phyloP scores from a whole-genome alignment of 371 early-diverging fungal species.

The Mucor ambiguus region DNA sequence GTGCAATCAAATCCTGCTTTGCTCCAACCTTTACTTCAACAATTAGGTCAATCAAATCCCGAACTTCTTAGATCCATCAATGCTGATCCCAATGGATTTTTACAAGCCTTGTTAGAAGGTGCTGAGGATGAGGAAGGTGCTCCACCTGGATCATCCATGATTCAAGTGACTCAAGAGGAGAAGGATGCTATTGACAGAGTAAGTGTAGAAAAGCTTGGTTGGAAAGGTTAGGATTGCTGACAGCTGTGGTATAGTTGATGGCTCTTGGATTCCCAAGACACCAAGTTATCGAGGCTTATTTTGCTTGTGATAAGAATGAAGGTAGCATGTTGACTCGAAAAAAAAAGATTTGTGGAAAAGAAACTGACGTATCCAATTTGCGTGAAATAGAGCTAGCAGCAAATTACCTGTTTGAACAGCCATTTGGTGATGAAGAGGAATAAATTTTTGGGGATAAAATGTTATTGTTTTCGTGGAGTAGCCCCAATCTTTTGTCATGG shows the following conservation, averaged over 20 bases:
- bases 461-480: background rate
- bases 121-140: slow-evolving; percentile 56
- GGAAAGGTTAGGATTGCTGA: background rate
- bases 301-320: slow-evolving; percentile 98
- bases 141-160: slow-evolving; percentile 58
- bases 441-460: background rate
- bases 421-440: slow-evolving; percentile 41
- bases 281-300: slow-evolving; percentile 88
- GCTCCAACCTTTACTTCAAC: slow-evolving; percentile 85
- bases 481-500: background rate
- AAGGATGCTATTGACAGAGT: slow-evolving; percentile 90
- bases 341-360: background rate
- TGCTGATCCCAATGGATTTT: slow-evolving; percentile 81
- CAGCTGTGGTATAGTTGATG: slow-evolving; percentile 58
- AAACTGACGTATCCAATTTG: background rate
- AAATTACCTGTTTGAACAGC: slow-evolving; percentile 91
- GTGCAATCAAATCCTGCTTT: slow-evolving; percentile 87
- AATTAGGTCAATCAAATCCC: slow-evolving; percentile 86
- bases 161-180: slow-evolving; percentile 90
- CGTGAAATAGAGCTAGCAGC: slow-evolving; percentile 79
- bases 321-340: slow-evolving; percentile 24
- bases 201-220: slow-evolving; percentile 23
- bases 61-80: slow-evolving; percentile 78
- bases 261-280: slow-evolving; percentile 89
- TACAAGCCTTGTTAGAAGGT: slow-evolving; percentile 75